Conservation (phyloP, 768 basidiomycete genomes). For the Boletus sp. region DNA sequence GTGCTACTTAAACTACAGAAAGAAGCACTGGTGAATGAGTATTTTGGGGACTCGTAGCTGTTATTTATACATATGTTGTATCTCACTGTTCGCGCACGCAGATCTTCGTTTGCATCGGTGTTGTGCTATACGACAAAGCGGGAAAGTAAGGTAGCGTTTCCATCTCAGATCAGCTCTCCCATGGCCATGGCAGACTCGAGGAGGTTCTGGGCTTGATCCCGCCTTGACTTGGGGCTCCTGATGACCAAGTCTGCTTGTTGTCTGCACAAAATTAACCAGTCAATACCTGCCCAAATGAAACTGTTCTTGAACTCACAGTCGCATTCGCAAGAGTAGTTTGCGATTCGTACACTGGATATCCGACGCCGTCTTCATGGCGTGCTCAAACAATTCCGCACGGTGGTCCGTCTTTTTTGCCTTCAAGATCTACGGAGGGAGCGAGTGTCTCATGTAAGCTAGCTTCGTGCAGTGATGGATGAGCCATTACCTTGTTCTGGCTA, state of each 20-base stretch:
- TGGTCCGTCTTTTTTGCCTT: conserved; percentile 77
- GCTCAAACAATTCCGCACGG: conserved; percentile 70
- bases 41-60: conserved; percentile 44
- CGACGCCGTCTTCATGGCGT: conserved; percentile 68
- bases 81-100: background rate
- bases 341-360: conserved; percentile 72
- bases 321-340: conserved; percentile 79
- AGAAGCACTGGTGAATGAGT: conserved; percentile 78
- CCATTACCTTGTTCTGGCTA: conserved; percentile 76
- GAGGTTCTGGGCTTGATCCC: conserved; percentile 18
- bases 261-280: conserved; percentile 36
- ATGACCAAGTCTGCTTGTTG: conserved; percentile 80
- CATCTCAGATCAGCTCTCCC: conserved; percentile 12
- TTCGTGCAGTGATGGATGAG: background rate
- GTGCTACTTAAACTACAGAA: conserved; percentile 76
- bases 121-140: background rate
- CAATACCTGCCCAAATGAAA: too few species aligned
- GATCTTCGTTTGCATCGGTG: background rate
- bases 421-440: conserved; percentile 53
- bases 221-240: conserved; percentile 52
- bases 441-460: background rate
- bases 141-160: background rate
- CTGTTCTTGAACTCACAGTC: conserved; percentile 52
- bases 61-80: conserved; percentile 15
- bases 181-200: conserved; percentile 17